Evolutionary conservation across 495 filamentous ascomycete species (phyloP).

Genomic region (Penicillium coffeae): DNA sequence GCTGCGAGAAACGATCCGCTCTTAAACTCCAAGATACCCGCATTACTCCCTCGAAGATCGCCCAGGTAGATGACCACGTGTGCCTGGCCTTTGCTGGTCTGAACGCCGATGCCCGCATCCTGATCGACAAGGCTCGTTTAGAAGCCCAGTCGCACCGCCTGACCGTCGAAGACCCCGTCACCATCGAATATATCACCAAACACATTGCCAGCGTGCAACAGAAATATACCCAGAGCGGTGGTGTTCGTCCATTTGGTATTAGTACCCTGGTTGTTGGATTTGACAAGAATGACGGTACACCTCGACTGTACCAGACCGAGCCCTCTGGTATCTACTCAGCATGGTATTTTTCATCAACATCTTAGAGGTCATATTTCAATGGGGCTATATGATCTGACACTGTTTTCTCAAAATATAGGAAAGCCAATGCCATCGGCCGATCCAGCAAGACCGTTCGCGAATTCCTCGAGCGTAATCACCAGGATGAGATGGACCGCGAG

Average conservation of each 20-base stretch:
- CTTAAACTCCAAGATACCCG: constrained; percentile 99
- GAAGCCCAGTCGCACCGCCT: constrained; percentile 96
- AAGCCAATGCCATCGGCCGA: constrained; percentile 97
- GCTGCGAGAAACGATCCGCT: constrained; percentile 96
- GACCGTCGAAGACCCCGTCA: constrained; percentile 96
- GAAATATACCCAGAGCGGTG: constrained; percentile 96
- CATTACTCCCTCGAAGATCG: constrained; percentile 98
- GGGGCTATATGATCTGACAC: constrained; percentile 10
- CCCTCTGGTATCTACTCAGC: constrained; percentile 97
- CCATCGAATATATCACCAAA: constrained; percentile 98
- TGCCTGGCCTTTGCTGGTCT: constrained; percentile 95
- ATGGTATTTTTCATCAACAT: constrained; percentile 59
- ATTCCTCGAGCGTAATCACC: constrained; percentile 97
- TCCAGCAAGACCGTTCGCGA: constrained; percentile 98
- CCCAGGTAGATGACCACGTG: constrained; percentile 88
- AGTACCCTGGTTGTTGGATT: constrained; percentile 97
- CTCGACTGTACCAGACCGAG: constrained; percentile 94
- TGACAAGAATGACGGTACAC: constrained; percentile 81
- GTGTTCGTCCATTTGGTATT: constrained; percentile 95
- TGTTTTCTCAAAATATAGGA: constrained; percentile 53
- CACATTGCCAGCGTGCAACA: constrained; percentile 97
- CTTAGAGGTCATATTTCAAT: neutral
- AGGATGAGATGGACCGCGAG: constrained; percentile 92
- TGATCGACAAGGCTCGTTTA: constrained; percentile 94
- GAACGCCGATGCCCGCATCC: constrained; percentile 94